A percentile compares a stretch with the other conserved stretches of the same genome.
phyloP scores from a whole-genome alignment of 164 flowering plant species.

The Houttuynia cordata region DNA sequence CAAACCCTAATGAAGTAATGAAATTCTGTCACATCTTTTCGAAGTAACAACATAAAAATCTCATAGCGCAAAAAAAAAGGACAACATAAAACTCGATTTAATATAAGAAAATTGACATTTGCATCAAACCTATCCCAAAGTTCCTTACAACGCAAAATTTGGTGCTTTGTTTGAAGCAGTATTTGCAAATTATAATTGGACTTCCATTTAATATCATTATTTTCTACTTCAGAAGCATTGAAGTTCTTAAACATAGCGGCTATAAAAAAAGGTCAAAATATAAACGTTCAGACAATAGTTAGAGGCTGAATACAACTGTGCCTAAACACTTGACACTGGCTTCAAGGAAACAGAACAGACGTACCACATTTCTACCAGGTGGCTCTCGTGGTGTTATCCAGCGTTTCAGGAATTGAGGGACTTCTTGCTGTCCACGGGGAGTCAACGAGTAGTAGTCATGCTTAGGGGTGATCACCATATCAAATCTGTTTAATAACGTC shows the following conservation, averaged over 20 bases:
- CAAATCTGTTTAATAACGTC: slow-evolving; percentile 66
- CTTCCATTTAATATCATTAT: no score
- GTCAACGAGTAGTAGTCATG: slow-evolving; percentile 94
- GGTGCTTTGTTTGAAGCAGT: not conserved
- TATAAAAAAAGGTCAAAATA: no score
- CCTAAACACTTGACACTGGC: not conserved
- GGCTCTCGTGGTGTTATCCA: slow-evolving; percentile 93
- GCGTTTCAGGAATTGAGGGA: slow-evolving; percentile 58
- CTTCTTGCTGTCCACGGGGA: slow-evolving; percentile 65
- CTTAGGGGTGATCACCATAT: slow-evolving; percentile 78
- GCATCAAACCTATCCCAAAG: no score
- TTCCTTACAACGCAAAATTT: no score
- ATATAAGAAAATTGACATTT: not conserved
- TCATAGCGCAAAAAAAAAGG: no score
- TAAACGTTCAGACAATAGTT: no score
- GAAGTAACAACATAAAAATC: not conserved
- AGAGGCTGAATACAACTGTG: no score
- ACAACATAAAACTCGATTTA: not conserved
- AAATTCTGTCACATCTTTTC: not conserved
- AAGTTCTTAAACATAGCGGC: no score
- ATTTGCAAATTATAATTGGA: no score
- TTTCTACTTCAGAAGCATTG: not conserved
- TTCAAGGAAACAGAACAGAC: slow-evolving; percentile 4
- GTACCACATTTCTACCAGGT: slow-evolving; percentile 73
- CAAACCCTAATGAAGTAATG: not conserved